Evolutionary conservation across 179 eudicot species (phyloP).

Genomic region (Patellifolia procumbens): DNA sequence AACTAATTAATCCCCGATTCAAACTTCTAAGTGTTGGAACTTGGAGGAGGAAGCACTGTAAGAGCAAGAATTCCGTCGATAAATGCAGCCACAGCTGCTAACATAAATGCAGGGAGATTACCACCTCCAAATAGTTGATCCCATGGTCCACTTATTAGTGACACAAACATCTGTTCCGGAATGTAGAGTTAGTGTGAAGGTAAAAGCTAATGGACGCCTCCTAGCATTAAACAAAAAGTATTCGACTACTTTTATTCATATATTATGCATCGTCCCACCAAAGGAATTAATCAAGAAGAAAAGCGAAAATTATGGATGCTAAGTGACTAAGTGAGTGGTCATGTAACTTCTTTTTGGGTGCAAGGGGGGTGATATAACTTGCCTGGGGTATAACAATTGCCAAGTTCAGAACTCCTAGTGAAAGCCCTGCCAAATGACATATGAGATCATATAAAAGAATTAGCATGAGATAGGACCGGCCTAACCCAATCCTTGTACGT

Average conservation of each 20-base stretch:
- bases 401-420: constrained; percentile 48
- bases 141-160: constrained; percentile 42
- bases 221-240: no score
- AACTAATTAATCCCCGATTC: not conserved
- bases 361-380: not conserved
- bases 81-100: constrained; percentile 42
- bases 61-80: constrained; percentile 35
- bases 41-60: constrained; percentile 40
- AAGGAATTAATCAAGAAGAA: no score
- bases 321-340: no score
- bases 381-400: constrained; percentile 52
- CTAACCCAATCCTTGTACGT: no score
- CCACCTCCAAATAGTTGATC: constrained; percentile 52
- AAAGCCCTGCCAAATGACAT: constrained; percentile 24
- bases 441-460: not conserved
- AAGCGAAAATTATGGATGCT: no score
- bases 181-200: no score
- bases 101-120: constrained; percentile 47
- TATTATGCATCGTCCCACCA: no score
- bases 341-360: not conserved
- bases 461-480: no score
- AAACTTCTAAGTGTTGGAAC: constrained; percentile 24
- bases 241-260: no score
- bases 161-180: constrained; percentile 42
- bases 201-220: no score